phyloP scores from a whole-genome alignment of 2,329 filamentous ascomycete genomes.

The Ophiosphaerella korrae region DNA sequence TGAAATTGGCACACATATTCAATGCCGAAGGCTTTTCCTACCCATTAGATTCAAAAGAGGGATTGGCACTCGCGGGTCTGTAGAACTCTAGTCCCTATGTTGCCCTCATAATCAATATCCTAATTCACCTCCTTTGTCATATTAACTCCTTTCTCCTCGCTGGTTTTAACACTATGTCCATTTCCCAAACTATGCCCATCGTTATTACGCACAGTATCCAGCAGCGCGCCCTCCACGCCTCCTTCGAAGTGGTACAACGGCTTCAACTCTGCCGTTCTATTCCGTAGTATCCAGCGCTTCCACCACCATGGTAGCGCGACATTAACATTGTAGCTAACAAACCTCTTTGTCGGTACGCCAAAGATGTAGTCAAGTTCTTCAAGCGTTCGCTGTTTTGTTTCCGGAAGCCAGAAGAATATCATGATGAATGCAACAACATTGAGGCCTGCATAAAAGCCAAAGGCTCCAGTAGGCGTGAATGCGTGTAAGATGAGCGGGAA shows the following conservation, averaged over 20 bases:
- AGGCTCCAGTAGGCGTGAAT: background rate
- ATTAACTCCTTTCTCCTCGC: background rate
- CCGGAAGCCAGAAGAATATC: constrained; percentile 1
- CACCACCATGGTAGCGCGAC: constrained; percentile 3
- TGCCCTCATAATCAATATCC: background rate
- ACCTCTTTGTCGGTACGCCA: background rate
- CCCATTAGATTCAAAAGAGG: background rate
- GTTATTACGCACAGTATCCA: background rate
- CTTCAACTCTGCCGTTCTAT: constrained; percentile 27
- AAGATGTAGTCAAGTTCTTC: constrained; percentile 6
- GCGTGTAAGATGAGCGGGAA: background rate
- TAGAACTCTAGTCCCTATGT: background rate
- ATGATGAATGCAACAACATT: constrained; percentile 1
- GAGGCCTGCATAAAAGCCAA: constrained; percentile 1
- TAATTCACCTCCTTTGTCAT: background rate
- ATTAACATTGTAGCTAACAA: background rate
- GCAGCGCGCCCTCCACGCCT: background rate
- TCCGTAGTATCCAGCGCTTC: constrained; percentile 37
- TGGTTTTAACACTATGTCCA: too few species aligned
- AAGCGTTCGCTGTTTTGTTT: constrained; percentile 1
- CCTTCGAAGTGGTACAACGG: constrained; percentile 36
- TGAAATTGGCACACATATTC: too few species aligned
- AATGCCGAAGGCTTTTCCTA: background rate
- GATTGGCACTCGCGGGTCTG: too few species aligned
- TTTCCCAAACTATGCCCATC: background rate